Percentiles rank a stretch among this genome's conserved stretches.
Conservation (phyloP, 2,329 filamentous ascomycete species). For the Didymella lethalis region DNA sequence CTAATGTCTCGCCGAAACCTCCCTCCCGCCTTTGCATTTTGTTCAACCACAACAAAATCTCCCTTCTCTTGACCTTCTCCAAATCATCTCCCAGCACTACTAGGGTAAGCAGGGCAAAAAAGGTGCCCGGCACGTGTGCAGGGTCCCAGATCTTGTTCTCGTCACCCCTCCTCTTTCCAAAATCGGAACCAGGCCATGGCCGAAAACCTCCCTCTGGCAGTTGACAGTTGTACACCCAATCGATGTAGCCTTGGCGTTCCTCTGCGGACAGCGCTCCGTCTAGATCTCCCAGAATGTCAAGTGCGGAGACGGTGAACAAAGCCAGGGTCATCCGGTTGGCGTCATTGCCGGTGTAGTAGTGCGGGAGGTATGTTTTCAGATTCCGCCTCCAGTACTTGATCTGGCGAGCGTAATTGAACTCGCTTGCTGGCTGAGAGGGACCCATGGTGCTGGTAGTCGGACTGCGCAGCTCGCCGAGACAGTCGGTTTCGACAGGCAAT, state of each 20-base stretch:
- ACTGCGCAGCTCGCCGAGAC: constrained; percentile 13
- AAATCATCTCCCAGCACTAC: constrained; percentile 69
- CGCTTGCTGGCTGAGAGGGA: constrained; percentile 17
- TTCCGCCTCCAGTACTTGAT: constrained; percentile 94
- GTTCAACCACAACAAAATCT: constrained; percentile 76
- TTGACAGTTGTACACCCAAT: constrained; percentile 88
- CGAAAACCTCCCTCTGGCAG: constrained; percentile 88
- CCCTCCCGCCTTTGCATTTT: constrained; percentile 82
- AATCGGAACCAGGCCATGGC: constrained; percentile 76
- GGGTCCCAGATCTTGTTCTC: constrained; percentile 70
- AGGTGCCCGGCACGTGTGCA: constrained; percentile 87
- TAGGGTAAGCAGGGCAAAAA: constrained; percentile 82
- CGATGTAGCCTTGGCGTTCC: constrained; percentile 65
- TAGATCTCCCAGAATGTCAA: constrained; percentile 78
- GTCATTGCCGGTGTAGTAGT: constrained; percentile 86
- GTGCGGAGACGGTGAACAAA: constrained; percentile 85
- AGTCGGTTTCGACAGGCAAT: constrained; percentile 14
- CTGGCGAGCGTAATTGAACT: constrained; percentile 61
- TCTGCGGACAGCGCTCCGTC: constrained; percentile 61
- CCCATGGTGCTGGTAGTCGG: constrained; percentile 15
- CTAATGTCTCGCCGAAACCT: constrained; percentile 86
- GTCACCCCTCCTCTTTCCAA: constrained; percentile 58
- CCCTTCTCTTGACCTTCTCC: constrained; percentile 69
- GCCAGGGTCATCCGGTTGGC: constrained; percentile 88
- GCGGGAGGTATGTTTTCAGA: constrained; percentile 79